Evolutionary conservation across 305 asterid species (phyloP).

Genomic region (Fraxinus paxiana): DNA sequence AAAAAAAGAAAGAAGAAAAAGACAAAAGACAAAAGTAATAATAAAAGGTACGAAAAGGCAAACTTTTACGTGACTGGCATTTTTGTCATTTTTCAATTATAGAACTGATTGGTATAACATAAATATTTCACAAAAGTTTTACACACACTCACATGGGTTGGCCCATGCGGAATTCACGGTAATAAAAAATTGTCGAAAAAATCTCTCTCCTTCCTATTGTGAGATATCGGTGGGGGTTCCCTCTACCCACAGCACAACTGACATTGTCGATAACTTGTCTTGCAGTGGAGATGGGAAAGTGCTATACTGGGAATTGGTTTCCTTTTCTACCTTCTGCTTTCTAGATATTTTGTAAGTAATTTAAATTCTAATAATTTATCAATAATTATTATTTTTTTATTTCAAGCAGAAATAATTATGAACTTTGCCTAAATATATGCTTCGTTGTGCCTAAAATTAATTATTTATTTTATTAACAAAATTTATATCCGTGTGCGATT

Average conservation of each 20-base stretch:
- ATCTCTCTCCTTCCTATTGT: too few species aligned
- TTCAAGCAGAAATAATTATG: neutral
- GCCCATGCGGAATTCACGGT: too few species aligned
- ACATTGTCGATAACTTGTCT: neutral
- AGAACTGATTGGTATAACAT: neutral
- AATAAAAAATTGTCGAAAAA: too few species aligned
- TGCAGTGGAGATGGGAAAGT: constrained; percentile 22
- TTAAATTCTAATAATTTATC: neutral
- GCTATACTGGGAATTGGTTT: constrained; percentile 12
- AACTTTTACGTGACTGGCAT: neutral
- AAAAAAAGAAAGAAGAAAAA: too few species aligned
- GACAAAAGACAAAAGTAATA: too few species aligned
- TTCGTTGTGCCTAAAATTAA: neutral
- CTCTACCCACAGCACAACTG: neutral
- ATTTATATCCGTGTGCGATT: neutral
- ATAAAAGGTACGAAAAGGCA: neutral
- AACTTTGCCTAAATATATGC: neutral
- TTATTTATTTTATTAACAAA: neutral
- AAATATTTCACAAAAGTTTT: too few species aligned
- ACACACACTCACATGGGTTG: too few species aligned
- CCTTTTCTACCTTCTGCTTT: constrained; percentile 14
- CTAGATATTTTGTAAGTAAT: constrained; percentile 16
- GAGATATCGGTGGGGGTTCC: too few species aligned
- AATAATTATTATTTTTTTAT: neutral
- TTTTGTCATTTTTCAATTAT: neutral